Evolutionary conservation across 2,329 filamentous ascomycete species (phyloP).

Genomic region (Colletotrichum theobromicola): DNA sequence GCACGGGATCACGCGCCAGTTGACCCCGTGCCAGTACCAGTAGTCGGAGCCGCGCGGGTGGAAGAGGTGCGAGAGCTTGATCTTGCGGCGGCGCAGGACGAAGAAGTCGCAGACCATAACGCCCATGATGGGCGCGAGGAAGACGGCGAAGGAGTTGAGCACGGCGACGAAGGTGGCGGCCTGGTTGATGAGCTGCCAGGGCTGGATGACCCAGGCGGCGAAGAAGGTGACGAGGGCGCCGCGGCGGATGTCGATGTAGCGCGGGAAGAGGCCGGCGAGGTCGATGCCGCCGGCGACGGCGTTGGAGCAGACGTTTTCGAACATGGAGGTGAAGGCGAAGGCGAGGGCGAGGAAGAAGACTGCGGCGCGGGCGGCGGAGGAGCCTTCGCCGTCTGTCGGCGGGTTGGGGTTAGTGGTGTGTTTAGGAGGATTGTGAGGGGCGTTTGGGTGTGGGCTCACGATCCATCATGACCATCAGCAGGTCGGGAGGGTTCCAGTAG

Average conservation of each 20-base stretch:
- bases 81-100: slow-evolving; percentile 33
- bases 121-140: slow-evolving; percentile 44
- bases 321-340: slow-evolving; percentile 39
- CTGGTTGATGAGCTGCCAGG: slow-evolving; percentile 41
- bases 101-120: slow-evolving; percentile 41
- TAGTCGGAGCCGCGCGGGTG: slow-evolving; percentile 38
- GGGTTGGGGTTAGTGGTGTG: accelerated
- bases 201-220: slow-evolving; percentile 39
- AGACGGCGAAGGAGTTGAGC: slow-evolving; percentile 39
- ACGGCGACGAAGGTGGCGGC: slow-evolving; percentile 38
- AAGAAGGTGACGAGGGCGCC: slow-evolving; percentile 40
- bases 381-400: slow-evolving; percentile 31
- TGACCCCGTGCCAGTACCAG: slow-evolving; percentile 43
- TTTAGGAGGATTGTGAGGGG: background rate
- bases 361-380: slow-evolving; percentile 37
- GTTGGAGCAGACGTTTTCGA: slow-evolving; percentile 41
- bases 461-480: slow-evolving; percentile 35
- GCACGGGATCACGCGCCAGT: slow-evolving; percentile 4
- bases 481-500: slow-evolving; percentile 41
- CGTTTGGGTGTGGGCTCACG: background rate
- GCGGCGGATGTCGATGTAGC: slow-evolving; percentile 40
- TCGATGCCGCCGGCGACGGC: slow-evolving; percentile 44
- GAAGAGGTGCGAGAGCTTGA: slow-evolving; percentile 41
- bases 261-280: slow-evolving; percentile 39
- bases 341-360: slow-evolving; percentile 42